A percentile compares a stretch with the other conserved stretches of the same genome.
phyloP scores from a whole-genome alignment of 2,329 filamentous ascomycete genomes.

The Trichocomaceae sp. region DNA sequence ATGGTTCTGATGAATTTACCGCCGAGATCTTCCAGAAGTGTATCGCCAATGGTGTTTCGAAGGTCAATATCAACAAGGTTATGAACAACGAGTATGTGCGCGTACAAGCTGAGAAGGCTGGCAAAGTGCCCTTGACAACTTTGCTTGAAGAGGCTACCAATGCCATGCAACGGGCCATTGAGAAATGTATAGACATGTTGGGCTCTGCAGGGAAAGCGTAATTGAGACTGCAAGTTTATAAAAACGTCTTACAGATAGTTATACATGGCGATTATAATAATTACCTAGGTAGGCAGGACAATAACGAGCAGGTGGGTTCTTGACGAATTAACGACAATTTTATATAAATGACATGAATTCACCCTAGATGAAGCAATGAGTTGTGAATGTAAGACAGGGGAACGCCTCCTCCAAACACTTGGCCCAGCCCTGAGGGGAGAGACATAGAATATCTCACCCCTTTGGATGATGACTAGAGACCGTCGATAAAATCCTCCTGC shows the following conservation, averaged over 20 bases:
- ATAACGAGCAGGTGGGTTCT: no score
- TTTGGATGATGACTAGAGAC: constrained; percentile 1
- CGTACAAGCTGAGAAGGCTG: constrained; percentile 45
- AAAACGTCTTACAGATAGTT: no score
- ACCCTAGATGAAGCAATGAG: no score
- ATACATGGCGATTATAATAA: no score
- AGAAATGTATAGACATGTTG: constrained; percentile 50
- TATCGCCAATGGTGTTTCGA: constrained; percentile 49
- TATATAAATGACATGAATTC: no score
- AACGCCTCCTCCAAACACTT: no score
- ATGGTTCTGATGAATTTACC: constrained; percentile 54
- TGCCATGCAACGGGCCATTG: constrained; percentile 50
- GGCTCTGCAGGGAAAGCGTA: constrained; percentile 33
- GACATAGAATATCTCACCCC: background rate
- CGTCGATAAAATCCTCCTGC: background rate
- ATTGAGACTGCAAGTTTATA: background rate
- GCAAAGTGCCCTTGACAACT: constrained; percentile 47
- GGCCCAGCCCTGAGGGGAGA: no score
- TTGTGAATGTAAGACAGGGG: no score
- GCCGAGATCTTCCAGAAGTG: constrained; percentile 50
- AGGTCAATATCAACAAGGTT: constrained; percentile 56
- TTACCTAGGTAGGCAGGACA: no score
- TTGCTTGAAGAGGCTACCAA: constrained; percentile 50
- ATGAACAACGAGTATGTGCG: constrained; percentile 47
- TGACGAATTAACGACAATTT: no score